Percentiles rank a stretch among this genome's conserved stretches.
phyloP scores from a whole-genome alignment of 768 basidiomycete genomes.

The Butyriboletus loyo region DNA sequence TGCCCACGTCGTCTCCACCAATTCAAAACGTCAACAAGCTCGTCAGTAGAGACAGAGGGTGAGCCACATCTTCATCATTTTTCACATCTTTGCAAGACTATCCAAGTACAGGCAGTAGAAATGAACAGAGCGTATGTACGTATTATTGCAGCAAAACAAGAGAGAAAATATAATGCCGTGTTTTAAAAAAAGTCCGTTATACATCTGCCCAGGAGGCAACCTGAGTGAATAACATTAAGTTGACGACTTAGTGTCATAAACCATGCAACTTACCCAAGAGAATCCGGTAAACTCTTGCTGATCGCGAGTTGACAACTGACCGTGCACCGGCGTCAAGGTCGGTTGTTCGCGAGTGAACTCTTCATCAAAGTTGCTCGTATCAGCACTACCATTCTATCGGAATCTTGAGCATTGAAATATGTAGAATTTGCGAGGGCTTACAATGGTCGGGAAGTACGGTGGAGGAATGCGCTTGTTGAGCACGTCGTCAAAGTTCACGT shows the following conservation, averaged over 20 bases:
- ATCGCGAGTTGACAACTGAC: conserved; percentile 83
- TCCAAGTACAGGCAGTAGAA: conserved; percentile 37
- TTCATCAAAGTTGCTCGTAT: conserved; percentile 93
- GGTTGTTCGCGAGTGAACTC: conserved; percentile 98
- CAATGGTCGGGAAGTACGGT: conserved; percentile 96
- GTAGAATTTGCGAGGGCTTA: conserved; percentile 37
- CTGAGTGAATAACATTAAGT: conserved; percentile 3
- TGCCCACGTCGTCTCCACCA: conserved; percentile 51
- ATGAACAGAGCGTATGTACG: conserved; percentile 25
- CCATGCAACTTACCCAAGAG: conserved; percentile 67
- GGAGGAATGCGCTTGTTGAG: conserved; percentile 95
- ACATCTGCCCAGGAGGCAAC: conserved; percentile 59
- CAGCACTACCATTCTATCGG: conserved; percentile 72
- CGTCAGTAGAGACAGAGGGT: conserved; percentile 9
- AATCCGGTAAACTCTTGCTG: conserved; percentile 97
- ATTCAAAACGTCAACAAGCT: conserved; percentile 24
- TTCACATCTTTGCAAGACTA: conserved; percentile 31
- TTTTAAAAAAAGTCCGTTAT: conserved; percentile 28
- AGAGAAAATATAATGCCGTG: conserved; percentile 26
- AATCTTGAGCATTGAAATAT: conserved; percentile 6
- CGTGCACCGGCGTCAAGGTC: conserved; percentile 95
- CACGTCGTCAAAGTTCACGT: conserved; percentile 97
- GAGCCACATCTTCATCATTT: conserved; percentile 18
- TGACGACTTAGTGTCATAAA: background rate
- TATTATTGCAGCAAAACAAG: conserved; percentile 35